Conservation (phyloP, 2,329 filamentous ascomycete species). For the Aspergillus caelatus region DNA sequence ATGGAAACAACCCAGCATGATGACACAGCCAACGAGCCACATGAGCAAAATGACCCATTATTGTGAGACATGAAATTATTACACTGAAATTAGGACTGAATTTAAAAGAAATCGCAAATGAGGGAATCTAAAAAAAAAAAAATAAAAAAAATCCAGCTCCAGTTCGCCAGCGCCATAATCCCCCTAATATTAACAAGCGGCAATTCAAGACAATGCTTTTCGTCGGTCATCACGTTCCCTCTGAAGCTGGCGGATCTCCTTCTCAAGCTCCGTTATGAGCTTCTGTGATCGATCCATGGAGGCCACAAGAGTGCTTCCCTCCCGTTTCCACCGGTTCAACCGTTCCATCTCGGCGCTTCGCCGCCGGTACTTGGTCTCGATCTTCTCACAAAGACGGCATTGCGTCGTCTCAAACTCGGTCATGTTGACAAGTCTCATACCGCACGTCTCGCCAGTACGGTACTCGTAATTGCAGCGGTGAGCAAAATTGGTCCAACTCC, state of each 20-base stretch:
- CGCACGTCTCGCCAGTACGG: slow-evolving; percentile 93
- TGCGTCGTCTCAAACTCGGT: slow-evolving; percentile 65
- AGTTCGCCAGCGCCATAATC: background rate
- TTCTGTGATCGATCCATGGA: slow-evolving; percentile 69
- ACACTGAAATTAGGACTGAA: slow-evolving; percentile 20
- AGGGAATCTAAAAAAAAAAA: slow-evolving; percentile 27
- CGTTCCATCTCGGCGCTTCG: slow-evolving; percentile 74
- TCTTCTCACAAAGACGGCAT: slow-evolving; percentile 87
- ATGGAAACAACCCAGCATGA: slow-evolving; percentile 31
- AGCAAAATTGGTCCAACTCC: slow-evolving; percentile 92
- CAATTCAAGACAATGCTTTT: slow-evolving; percentile 28
- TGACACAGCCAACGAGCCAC: slow-evolving; percentile 28
- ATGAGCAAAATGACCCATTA: slow-evolving; percentile 17
- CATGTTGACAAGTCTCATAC: slow-evolving; percentile 83
- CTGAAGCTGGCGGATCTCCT: slow-evolving; percentile 68
- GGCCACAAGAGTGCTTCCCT: slow-evolving; percentile 63
- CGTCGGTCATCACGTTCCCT: slow-evolving; percentile 55
- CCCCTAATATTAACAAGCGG: slow-evolving; percentile 10
- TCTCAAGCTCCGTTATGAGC: slow-evolving; percentile 71
- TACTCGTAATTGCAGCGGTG: slow-evolving; percentile 94
- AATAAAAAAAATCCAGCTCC: slow-evolving; percentile 21
- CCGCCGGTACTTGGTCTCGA: slow-evolving; percentile 79
- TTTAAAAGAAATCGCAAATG: slow-evolving; percentile 19
- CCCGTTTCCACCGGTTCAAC: slow-evolving; percentile 74
- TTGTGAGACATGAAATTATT: slow-evolving; percentile 34